These are phyloP conservation scores for Ophiostoma triangulosporum DNA, from an alignment of 2,329 filamentous ascomycete species.

Conservation along the genomic window DNA sequence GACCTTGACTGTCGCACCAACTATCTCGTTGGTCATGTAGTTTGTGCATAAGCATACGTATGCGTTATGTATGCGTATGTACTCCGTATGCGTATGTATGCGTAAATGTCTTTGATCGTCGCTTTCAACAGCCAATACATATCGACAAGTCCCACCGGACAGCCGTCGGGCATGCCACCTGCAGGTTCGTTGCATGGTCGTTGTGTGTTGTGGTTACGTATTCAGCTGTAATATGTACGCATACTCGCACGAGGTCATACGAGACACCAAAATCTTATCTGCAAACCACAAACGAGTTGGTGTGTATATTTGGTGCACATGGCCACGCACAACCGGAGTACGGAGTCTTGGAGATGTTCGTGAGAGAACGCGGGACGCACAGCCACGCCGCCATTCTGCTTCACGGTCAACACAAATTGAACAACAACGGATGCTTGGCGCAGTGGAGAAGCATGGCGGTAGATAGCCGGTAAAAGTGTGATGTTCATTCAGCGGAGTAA, in stretches of 20 bases:
- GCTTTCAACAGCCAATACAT: too few relatives aligned
- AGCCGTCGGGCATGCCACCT: slow-evolving; percentile 4
- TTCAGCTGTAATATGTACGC: neutral
- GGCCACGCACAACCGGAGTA: too few relatives aligned
- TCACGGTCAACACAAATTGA: too few relatives aligned
- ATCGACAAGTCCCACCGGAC: slow-evolving; percentile 5
- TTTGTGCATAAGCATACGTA: too few relatives aligned
- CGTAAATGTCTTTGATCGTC: too few relatives aligned
- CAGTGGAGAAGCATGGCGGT: neutral
- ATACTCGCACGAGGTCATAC: neutral
- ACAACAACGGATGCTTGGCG: neutral
- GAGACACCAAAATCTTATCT: neutral
- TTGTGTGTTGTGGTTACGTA: neutral
- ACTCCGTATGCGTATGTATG: neutral
- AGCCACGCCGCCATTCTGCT: too few relatives aligned
- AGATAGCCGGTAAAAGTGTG: neutral
- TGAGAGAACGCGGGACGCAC: too few relatives aligned
- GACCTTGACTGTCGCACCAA: too few relatives aligned
- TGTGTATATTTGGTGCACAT: too few relatives aligned
- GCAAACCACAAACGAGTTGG: neutral
- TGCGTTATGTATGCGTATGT: too few relatives aligned
- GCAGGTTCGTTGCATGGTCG: neutral
- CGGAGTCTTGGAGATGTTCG: too few relatives aligned
- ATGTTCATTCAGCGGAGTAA: neutral
- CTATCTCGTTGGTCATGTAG: too few relatives aligned